Percentiles rank a stretch among this genome's conserved stretches.
Conservation (phyloP, 805 yeast genomes). For the Grigorovia jiainica region DNA sequence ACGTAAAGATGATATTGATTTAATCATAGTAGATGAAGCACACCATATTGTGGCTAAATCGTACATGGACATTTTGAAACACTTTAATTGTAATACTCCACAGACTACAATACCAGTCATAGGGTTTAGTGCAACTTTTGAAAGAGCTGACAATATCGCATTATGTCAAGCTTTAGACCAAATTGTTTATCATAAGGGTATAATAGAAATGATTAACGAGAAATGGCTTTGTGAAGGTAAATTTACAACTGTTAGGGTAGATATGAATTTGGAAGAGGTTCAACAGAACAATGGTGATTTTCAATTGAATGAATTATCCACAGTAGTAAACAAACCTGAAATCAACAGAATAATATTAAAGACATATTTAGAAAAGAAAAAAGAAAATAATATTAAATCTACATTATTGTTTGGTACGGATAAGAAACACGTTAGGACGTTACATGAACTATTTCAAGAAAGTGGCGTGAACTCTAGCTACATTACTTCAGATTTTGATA, state of each 20-base stretch:
- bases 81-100: slow-evolving; percentile 42
- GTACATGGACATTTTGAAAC: slow-evolving; percentile 46
- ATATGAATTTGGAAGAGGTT: slow-evolving; percentile 35
- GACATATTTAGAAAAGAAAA: slow-evolving; percentile 39
- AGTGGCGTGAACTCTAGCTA: slow-evolving; percentile 61
- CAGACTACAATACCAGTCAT: slow-evolving; percentile 45
- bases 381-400: slow-evolving; percentile 36
- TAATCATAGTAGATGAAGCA: slow-evolving; percentile 82
- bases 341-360: slow-evolving; percentile 47
- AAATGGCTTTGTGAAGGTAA: slow-evolving; percentile 63
- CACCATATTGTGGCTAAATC: slow-evolving; percentile 79
- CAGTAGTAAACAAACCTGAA: slow-evolving; percentile 43
- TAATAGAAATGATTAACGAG: slow-evolving; percentile 55
- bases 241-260: slow-evolving; percentile 48
- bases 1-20: slow-evolving; percentile 45
- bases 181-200: slow-evolving; percentile 58
- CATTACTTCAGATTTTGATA: slow-evolving; percentile 59
- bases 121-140: slow-evolving; percentile 86
- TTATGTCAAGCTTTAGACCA: slow-evolving; percentile 57
- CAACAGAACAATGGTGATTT: slow-evolving; percentile 46
- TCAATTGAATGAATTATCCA: slow-evolving; percentile 39
- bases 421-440: slow-evolving; percentile 49
- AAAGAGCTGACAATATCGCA: slow-evolving; percentile 60
- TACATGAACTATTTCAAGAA: slow-evolving; percentile 43
- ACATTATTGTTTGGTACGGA: slow-evolving; percentile 74